A percentile compares a stretch with the other conserved stretches of the same genome.
Evolutionary conservation across 2,329 filamentous ascomycete genomes (phyloP).

Genomic region (Alternaria atra): DNA sequence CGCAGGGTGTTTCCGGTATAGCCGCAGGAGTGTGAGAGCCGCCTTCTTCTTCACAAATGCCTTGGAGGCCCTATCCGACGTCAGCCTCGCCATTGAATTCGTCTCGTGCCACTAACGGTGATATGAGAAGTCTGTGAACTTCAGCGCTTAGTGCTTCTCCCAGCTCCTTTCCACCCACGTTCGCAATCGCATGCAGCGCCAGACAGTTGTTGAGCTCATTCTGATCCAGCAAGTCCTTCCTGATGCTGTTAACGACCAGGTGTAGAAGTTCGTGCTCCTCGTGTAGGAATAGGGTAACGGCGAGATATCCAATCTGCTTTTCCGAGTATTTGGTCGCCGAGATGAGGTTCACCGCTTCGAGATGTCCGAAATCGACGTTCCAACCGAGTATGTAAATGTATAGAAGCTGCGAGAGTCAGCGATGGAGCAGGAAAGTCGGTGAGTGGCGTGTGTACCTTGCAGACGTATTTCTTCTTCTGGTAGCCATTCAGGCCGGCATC

Average conservation of each 20-base stretch:
- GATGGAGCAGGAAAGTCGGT: background rate
- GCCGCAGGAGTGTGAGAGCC: constrained; percentile 86
- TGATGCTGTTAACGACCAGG: constrained; percentile 96
- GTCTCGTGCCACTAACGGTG: constrained; percentile 71
- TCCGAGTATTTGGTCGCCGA: constrained; percentile 97
- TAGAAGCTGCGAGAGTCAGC: constrained; percentile 67
- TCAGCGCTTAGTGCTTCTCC: constrained; percentile 91
- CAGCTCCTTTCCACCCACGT: constrained; percentile 96
- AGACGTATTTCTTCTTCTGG: constrained; percentile 99
- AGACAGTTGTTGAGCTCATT: constrained; percentile 98
- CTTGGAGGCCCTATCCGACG: constrained; percentile 73
- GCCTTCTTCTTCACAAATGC: constrained; percentile 99
- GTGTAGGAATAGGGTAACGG: constrained; percentile 95
- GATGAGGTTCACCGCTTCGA: constrained; percentile 97
- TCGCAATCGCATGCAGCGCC: constrained; percentile 95
- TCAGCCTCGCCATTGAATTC: constrained; percentile 28
- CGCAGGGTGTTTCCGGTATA: constrained; percentile 92
- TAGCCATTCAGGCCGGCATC: constrained; percentile 93
- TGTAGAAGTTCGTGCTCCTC: constrained; percentile 96
- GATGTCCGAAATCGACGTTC: constrained; percentile 98
- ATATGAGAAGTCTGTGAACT: constrained; percentile 92
- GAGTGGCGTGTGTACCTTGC: constrained; percentile 70
- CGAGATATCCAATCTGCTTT: constrained; percentile 98
- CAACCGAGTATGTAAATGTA: constrained; percentile 99
- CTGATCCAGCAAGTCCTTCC: constrained; percentile 92